These are phyloP conservation scores for barrel medic (Medicago truncatula) DNA, from an alignment of 306 rosid species.

Conservation along the genomic window DNA sequence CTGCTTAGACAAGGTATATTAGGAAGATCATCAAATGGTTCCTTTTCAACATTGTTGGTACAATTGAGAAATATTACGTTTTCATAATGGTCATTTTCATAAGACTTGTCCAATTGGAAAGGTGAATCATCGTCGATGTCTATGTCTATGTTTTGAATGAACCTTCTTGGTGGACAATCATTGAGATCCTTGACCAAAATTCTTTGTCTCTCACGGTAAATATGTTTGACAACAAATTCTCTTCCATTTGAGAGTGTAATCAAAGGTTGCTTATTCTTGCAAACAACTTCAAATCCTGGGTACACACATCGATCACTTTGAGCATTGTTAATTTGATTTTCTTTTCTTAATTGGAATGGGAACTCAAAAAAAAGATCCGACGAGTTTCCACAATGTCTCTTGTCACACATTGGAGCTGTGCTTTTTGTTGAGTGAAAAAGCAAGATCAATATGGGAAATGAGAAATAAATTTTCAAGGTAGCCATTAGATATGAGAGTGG, in stretches of 20 bases:
- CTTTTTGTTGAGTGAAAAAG: slow-evolving; percentile 29
- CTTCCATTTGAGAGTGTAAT: not conserved
- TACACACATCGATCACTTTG: not conserved
- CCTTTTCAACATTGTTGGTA: not conserved
- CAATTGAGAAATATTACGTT: slow-evolving; percentile 30
- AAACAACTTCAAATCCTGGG: slow-evolving; percentile 33
- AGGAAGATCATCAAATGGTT: not conserved
- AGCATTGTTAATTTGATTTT: not conserved
- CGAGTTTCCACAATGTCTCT: not conserved
- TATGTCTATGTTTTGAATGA: slow-evolving; percentile 14
- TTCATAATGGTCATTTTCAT: not conserved
- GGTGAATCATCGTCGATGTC: not conserved
- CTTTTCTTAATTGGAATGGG: slow-evolving; percentile 45
- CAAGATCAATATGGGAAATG: slow-evolving; percentile 10
- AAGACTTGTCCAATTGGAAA: not conserved
- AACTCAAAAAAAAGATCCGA: slow-evolving; percentile 5
- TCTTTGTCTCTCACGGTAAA: not conserved
- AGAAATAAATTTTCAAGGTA: slow-evolving; percentile 13
- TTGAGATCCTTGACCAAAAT: slow-evolving; percentile 36
- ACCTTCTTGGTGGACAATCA: slow-evolving; percentile 37
- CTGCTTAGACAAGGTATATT: slow-evolving; percentile 29
- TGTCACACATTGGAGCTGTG: slow-evolving; percentile 24
- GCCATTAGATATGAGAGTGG: slow-evolving; percentile 28
- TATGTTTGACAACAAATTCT: slow-evolving; percentile 12
- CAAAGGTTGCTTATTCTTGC: slow-evolving; percentile 12